Evolutionary conservation across 2,329 filamentous ascomycete species (phyloP), one percentile per base, ranked within the genome.

Genomic region (Nemania abortiva): DNA sequence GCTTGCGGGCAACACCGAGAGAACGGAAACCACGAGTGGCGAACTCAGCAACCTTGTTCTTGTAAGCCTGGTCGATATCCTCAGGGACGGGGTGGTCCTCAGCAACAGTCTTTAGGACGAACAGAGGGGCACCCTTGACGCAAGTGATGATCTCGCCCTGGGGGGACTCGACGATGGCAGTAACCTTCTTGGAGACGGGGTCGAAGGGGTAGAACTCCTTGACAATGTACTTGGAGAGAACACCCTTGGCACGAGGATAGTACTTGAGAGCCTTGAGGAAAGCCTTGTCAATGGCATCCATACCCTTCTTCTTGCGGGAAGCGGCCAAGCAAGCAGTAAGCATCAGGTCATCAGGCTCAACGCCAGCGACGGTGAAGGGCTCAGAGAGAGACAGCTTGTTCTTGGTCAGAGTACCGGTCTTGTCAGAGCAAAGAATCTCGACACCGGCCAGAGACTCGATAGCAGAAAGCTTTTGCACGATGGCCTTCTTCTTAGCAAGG

Each of bases 261-360:
- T 86, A 91, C 79, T 89, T 89, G 72, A 97, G 89, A 24, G 92
- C 88, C 86, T 96, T 97, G 75, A 97, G 87, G 87, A 97, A 97
- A 79, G 93, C 94, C 87, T 95, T 96, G 88, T 97, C 94, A 76
- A 97, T 97, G 74, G 94, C 92, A 80, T 97, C 94, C 73, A 97
- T 95, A 85, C 93, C 94, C 87, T 97, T 97, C 88, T 95, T 95
- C 89, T 96, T 97, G 85, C 93, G 92, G 74, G 92, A 95, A 72
- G 94, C 93, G 77, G 94, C 94, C 78, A 97, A 84, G 81, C 94
- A 97, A 77, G 94, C 94, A 84, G 93, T 96, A 73, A 97, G 87
- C 93, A 97, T 97, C 72, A 97, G 91, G 77, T 97, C 93, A 81
- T 96, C 92, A 42, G 91, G 88, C 74, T 95, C 92, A 69, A 97